Percentiles rank a stretch among this genome's conserved stretches.
Evolutionary conservation across 768 basidiomycete genomes (phyloP).

Genomic region (Xanthoconium purpureum): DNA sequence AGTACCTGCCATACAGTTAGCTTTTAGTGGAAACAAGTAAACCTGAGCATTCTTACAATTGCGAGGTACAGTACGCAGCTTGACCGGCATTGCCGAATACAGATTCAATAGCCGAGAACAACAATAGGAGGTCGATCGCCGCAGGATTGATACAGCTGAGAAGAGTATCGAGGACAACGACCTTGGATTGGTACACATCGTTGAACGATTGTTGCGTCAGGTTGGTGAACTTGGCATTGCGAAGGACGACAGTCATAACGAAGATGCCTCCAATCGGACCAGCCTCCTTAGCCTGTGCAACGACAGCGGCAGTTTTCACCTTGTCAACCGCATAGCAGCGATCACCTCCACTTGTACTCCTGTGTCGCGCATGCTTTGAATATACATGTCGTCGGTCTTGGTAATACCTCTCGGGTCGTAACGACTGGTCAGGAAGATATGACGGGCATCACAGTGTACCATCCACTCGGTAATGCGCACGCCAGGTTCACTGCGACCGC

Average conservation of each 20-base stretch:
- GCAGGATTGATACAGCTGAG: slow-evolving; percentile 14
- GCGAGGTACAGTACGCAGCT: slow-evolving; percentile 23
- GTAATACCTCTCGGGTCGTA: slow-evolving; percentile 16
- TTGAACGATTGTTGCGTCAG: slow-evolving; percentile 33
- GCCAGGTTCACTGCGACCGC: slow-evolving; percentile 23
- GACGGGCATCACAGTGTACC: slow-evolving; percentile 31
- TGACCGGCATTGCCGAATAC: slow-evolving; percentile 31
- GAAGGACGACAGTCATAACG: slow-evolving; percentile 36
- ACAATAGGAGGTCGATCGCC: slow-evolving; percentile 30
- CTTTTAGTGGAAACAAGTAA: background rate
- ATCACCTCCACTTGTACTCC: slow-evolving; percentile 28
- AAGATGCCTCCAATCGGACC: slow-evolving; percentile 33
- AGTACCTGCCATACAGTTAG: slow-evolving; percentile 19
- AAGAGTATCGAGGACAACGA: slow-evolving; percentile 17
- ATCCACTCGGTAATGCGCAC: slow-evolving; percentile 34
- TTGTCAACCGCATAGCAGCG: slow-evolving; percentile 25
- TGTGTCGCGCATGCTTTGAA: slow-evolving; percentile 22
- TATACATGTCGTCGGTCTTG: slow-evolving; percentile 28
- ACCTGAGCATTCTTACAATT: slow-evolving; percentile 11
- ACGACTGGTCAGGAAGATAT: slow-evolving; percentile 31
- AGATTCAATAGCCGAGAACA: slow-evolving; percentile 35
- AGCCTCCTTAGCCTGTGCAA: slow-evolving; percentile 19
- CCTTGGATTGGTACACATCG: slow-evolving; percentile 23
- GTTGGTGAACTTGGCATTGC: slow-evolving; percentile 33
- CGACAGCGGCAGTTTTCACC: slow-evolving; percentile 22